Evolutionary conservation across 768 basidiomycete genomes (phyloP), one percentile per base, ranked within the genome.

Genomic region (Tricholoma saponaceum): DNA sequence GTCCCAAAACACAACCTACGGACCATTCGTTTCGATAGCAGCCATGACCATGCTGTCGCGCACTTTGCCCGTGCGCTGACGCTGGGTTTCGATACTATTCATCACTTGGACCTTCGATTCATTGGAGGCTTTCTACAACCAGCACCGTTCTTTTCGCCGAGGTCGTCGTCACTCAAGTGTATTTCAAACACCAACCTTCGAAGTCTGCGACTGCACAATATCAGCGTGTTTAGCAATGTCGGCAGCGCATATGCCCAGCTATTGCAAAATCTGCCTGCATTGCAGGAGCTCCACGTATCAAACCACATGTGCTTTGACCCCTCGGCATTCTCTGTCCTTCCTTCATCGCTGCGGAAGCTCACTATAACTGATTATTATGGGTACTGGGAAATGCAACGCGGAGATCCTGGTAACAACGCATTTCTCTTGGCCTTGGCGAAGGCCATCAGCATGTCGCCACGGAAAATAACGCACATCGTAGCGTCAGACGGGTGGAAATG

Each of bases 121-220:
- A 67, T 69, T 28, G 70, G 70, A 20, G 67, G 68, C 20, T 59
- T 71, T 32, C 63, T 65, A 50, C 63, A 64, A 22, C 67, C 53
- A 30, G 61, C 65, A 4, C 70, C 70, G 13, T 55, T 51, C 16
- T 69, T 69, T 52, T 55, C 49, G 5, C 55, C 39, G 20, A 61
- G 41, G 23, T 22, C 57, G 16, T 33, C 51, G 5, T 23, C 41
- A 30, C 26, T 56, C 6, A 33, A 54, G 18, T 35, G 59, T 14
- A 32, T 53, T 10, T 56, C 41, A 39, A 60, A 35, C 41, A 57
- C 57, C 4, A 62, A 33, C 55, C 55, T 71, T n/a, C 59, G 58
- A 26, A 65, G 56, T 8, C 62, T 71, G 26, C 65, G 67, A 14
- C 59, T 71, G 25, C 67, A 71, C 51, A 71, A 71, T 43, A 57